Evolutionary conservation across 192 early-diverging fungal genomes (phyloP).

Genomic region (Geosiphon pyriformis): DNA sequence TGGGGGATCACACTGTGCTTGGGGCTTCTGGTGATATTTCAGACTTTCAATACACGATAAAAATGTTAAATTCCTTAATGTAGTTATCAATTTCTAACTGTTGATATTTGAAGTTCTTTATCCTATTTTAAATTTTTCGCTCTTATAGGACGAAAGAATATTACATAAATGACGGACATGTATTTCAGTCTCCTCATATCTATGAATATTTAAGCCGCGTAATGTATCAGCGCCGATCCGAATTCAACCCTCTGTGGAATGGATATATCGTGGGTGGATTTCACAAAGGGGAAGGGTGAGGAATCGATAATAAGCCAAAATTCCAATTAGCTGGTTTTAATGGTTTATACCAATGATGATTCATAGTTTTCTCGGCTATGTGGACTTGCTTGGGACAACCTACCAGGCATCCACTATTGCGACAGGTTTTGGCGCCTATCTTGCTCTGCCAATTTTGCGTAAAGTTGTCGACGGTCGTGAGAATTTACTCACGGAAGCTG

Average conservation of each 20-base stretch:
- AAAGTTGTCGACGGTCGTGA: conserved; percentile 84
- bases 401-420: conserved; percentile 87
- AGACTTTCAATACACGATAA: conserved; percentile 89
- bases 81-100: too few species aligned
- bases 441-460: conserved; percentile 89
- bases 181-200: conserved; percentile 76
- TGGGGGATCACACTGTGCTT: conserved; percentile 81
- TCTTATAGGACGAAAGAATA: conserved; percentile 73
- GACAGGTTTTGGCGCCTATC: conserved; percentile 88
- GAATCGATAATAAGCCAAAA: too few species aligned
- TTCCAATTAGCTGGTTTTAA: too few species aligned
- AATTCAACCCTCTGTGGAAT: conserved; percentile 96
- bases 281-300: conserved; percentile 66
- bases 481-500: conserved; percentile 82
- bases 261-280: conserved; percentile 85
- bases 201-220: conserved; percentile 86
- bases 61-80: conserved; percentile 74
- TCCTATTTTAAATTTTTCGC: neutral
- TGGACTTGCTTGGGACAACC: conserved; percentile 91
- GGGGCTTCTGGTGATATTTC: conserved; percentile 91
- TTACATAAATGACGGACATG: conserved; percentile 85
- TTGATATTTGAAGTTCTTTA: too few species aligned
- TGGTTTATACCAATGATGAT: too few species aligned
- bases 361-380: conserved; percentile 77
- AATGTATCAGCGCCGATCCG: conserved; percentile 86